Base-by-base conservation (phyloP, 2,329 filamentous ascomycete species). In the Hysterium pulicare region DNA sequence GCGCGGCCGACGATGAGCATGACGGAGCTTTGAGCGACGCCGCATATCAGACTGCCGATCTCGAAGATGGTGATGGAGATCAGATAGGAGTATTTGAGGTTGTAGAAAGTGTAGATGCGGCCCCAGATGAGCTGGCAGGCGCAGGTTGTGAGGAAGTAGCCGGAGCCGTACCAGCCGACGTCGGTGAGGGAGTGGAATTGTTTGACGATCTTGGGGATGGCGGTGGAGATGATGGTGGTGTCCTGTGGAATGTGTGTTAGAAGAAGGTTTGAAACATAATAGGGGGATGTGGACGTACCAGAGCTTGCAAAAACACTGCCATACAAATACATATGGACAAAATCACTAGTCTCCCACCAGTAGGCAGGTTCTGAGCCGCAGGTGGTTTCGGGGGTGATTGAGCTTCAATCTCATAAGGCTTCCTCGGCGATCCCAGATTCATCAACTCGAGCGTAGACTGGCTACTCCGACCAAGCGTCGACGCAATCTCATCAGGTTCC, bases 21-120 rank as follows among this genome's bases (percentile, higher is more conserved):
- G 4, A 54, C 51, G 5, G 57, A 61, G 23, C 52, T 59, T n/a
- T 58, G 57, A 3, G 64, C 61, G 1, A 62, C 56, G 2, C 20
- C 77, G 49, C 76, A 80, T 16, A 81, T 50, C 8, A 73, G 50
- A 0, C 74, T 77, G 4, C 78, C 78, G 8, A 79, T 16, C 50
- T 79, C 75, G 47, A 81, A 80, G 44, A 77, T 32, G 40, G 55
- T 48, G n/a, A 51, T 41, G 11, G 49, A 39, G 7, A 45, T 30
- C 15, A 67, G 40, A 44, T 66, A 69, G 16, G 55, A 50, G 28
- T 21, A 55, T 50, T 70, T 70, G 7, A 63, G 55, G 5, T 59
- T 52, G 46, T 67, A 70, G 52, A 67, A 73, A 22, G 67, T 73
- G 56, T 72, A 75, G 4, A 67, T 52, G 35, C 69, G 68, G 2